Evolutionary conservation across 2,329 filamentous ascomycete species (phyloP).

Genomic region (Orbilia oligospora): DNA sequence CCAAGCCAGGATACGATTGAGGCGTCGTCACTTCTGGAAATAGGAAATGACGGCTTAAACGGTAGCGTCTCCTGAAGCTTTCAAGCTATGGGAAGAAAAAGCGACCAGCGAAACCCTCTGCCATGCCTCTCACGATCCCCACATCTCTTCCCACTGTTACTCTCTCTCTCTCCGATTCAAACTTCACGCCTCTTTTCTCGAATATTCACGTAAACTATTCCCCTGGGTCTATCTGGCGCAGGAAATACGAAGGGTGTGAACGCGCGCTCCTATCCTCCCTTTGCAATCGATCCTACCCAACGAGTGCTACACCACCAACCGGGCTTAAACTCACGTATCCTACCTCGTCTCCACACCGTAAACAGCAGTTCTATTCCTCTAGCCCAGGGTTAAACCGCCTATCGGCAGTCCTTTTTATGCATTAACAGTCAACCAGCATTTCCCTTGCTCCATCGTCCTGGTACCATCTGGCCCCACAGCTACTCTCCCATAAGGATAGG

Average conservation of each 20-base stretch:
- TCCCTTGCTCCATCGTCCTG: constrained; percentile 45
- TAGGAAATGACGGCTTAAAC: constrained; percentile 47
- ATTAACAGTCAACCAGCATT: constrained; percentile 53
- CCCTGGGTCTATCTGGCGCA: constrained; percentile 31
- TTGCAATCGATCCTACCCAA: constrained; percentile 54
- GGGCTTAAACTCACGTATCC: constrained; percentile 58
- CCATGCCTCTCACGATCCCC: constrained; percentile 31
- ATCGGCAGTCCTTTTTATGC: constrained; percentile 48
- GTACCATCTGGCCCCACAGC: constrained; percentile 46
- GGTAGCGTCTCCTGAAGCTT: constrained; percentile 43
- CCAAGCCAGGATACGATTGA: constrained; percentile 33
- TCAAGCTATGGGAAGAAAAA: constrained; percentile 36
- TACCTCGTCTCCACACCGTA: constrained; percentile 60
- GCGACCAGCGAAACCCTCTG: constrained; percentile 3
- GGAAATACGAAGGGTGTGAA: constrained; percentile 28
- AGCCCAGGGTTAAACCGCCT: constrained; percentile 48
- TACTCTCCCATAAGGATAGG: constrained; percentile 21
- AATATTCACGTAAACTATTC: constrained; percentile 21
- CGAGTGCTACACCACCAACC: constrained; percentile 60
- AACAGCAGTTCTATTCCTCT: constrained; percentile 48
- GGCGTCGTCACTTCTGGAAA: constrained; percentile 50
- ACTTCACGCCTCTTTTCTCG: constrained; percentile 14
- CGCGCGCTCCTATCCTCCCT: constrained; percentile 52
- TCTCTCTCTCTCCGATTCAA: constrained; percentile 28
- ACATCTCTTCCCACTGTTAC: constrained; percentile 35